phyloP scores from a whole-genome alignment of 148 eudicot species.

The Nyssa sinensis region DNA sequence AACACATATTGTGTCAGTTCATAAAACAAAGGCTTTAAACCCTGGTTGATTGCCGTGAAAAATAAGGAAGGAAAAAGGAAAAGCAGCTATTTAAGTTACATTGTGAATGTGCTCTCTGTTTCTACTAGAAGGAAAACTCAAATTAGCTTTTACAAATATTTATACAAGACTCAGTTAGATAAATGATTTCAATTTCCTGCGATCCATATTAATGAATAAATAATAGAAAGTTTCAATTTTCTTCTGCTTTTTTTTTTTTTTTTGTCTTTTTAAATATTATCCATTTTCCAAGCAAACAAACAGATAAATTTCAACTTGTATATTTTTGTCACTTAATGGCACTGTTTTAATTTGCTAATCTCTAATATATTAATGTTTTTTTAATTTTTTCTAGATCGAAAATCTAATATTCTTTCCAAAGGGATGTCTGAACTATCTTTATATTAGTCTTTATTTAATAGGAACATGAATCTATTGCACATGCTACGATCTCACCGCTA shows the following conservation, averaged over 20 bases:
- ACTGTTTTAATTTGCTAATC: background rate
- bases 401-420: background rate
- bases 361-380: background rate
- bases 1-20: background rate
- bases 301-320: no score
- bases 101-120: background rate
- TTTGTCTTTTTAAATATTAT: no score
- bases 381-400: background rate
- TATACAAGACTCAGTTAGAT: background rate
- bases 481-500: no score
- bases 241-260: background rate
- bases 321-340: background rate
- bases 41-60: background rate
- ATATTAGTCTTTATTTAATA: no score
- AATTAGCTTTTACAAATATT: no score
- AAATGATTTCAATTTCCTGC: background rate
- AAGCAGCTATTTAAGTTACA: no score
- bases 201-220: background rate
- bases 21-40: background rate
- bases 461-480: background rate
- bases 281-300: background rate
- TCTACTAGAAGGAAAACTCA: background rate
- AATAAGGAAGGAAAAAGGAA: background rate
- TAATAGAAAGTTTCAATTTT: background rate
- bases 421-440: background rate